Evolutionary conservation across 352 stramenopile genomes (phyloP), one percentile per base, ranked within the genome.

Genomic region (Phytophthora macrochlamydospora): DNA sequence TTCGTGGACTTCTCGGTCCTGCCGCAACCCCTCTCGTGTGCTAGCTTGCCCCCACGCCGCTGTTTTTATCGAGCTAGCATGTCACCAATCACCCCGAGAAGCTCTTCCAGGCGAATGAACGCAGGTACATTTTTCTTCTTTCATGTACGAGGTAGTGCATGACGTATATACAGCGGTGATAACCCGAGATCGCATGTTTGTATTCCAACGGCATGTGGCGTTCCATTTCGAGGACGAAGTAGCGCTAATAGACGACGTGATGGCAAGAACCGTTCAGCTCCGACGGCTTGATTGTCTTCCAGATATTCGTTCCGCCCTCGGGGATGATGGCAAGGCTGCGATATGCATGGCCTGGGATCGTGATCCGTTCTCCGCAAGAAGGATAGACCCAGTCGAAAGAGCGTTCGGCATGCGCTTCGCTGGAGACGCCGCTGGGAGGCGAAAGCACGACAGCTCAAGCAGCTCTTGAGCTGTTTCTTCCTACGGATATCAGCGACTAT

Each of bases 111-210:
- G 67, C 57, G 46, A 57, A 72, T 56, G 58, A 56, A 62, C 49
- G 55, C 65, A 62, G 43, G 52, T 42, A 49, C 46, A 51, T 62
- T 67, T 55, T 71, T 51, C 61, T 30, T 24, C 18, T 24, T 71
- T 60, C 45, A 70, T 74, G 66, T 65, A 66, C 66, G 61, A 67
- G 35, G 56, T 40, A 70, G 66, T 74, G 31, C 66, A 74, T 74
- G 56, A 37, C 43, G 24, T 61, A 37, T 60, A 61, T 38, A 44
- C 52, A 48, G 46, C 51, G 44, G 51, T 49, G 48, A 43, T 59
- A 59, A 64, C 18, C 52, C 46, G 52, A 61, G 28, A 65, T 24
- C 45, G 58, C 50, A 52, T 56, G 58, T 69, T 46, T 56, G 62
- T 64, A 65, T 64, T 69, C 24, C 54, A 11, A 40, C 35, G 35